Base-by-base conservation (phyloP, 768 basidiomycete genomes). In the Hericium rajendrae region DNA sequence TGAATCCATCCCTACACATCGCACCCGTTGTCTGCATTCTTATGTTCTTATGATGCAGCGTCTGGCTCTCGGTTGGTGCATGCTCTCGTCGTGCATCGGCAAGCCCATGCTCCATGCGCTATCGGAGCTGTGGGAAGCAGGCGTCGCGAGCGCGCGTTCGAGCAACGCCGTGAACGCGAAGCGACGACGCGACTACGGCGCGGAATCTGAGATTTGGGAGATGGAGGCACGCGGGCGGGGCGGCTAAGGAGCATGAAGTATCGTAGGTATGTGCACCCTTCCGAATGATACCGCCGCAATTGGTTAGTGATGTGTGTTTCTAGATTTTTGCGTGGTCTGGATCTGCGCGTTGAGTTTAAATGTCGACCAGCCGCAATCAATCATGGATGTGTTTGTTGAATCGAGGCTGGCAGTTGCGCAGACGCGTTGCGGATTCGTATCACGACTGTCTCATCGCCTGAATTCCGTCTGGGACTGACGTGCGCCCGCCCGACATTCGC, bases 31-130 rank as follows among this genome's bases (percentile, higher is more conserved):
- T 43, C 49, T 57, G 58, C 56, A 6, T 18, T 50, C 38, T 59
- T 54, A 16, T 51, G 26, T 11, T 39, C 64, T 48, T 15, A 22
- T 16, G n/a, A 11, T 48, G 24, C 63, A 83, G 81, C 40, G 66
- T 77, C 74, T 77, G 15, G 72, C 78, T 28, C 64, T 86, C 6
- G 75, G 10, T 43, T 85, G 85, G 82, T 88, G 85, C 64, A 68
- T 85, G 58, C 68, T 87, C 52, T 84, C 84, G 38, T 86, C 84
- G 6, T 85, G 85, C 70, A 67, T 86, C 57, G 85, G 85, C 28
- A 70, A 72, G 2, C 71, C 81, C 4, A 68, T 83, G 40, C 70
- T 75, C 50, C 70, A 69, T 28, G 67, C 71, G n/a, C 59, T 82
- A 22, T 71, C 72, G 37, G 74, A 74, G 48, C 62, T 84, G 22